Evolutionary conservation across 371 early-diverging fungal genomes (phyloP).

Genomic region (Mucor circinelloides): DNA sequence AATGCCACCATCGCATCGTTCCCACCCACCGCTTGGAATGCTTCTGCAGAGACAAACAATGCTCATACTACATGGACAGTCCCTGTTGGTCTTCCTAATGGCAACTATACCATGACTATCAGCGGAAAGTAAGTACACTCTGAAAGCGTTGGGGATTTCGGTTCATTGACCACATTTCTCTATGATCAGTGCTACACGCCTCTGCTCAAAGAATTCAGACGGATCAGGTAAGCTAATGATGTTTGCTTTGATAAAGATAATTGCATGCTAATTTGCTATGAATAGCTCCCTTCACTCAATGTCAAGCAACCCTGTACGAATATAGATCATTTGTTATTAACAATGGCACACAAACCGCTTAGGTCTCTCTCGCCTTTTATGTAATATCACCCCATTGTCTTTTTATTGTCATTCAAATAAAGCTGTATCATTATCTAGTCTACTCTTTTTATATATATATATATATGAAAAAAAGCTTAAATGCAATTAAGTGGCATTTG

Average conservation of each 20-base stretch:
- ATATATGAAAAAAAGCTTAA: neutral
- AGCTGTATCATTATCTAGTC: neutral
- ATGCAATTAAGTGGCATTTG: neutral
- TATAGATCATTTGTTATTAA: slow-evolving; percentile 16
- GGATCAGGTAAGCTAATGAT: slow-evolving; percentile 15
- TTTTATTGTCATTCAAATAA: neutral
- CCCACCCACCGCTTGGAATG: slow-evolving; percentile 17
- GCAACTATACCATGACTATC: slow-evolving; percentile 30
- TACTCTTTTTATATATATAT: neutral
- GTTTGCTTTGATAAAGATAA: neutral
- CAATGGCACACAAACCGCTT: neutral
- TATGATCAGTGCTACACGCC: slow-evolving; percentile 26
- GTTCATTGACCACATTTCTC: neutral
- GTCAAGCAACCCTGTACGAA: slow-evolving; percentile 14
- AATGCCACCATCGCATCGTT: slow-evolving; percentile 18
- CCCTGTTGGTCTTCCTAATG: slow-evolving; percentile 28
- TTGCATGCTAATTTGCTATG: neutral
- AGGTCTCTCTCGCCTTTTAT: neutral
- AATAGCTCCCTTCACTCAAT: slow-evolving; percentile 33
- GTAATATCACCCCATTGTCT: neutral
- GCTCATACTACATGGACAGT: slow-evolving; percentile 32
- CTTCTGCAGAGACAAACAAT: neutral
- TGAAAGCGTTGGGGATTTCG: neutral
- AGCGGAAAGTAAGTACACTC: slow-evolving; percentile 36
- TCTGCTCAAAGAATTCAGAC: slow-evolving; percentile 33